Evolutionary conservation across 2,329 filamentous ascomycete species (phyloP), one percentile per base, ranked within the genome.

Genomic region (Nigrospora oryzae): DNA sequence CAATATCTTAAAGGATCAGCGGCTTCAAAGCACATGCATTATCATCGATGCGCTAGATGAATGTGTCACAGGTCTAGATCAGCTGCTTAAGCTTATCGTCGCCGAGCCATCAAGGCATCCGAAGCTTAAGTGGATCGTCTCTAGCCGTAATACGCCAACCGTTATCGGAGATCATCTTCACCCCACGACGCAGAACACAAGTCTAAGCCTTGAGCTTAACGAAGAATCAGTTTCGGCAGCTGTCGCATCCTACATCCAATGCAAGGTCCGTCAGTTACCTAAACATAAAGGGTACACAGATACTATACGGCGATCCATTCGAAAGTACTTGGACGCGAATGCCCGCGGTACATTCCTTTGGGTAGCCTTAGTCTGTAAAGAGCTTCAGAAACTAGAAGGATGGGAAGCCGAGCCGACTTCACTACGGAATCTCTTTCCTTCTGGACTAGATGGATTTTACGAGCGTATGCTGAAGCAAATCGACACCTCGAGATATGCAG

Each of bases 311-410:
- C n/a, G n/a, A n/a, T n/a, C n/a, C n/a, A n/a, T n/a, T n/a, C n/a
- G n/a, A n/a, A n/a, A n/a, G n/a, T n/a, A n/a, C 1, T 3, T 5
- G 0, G 63, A 70, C 30, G 61, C 65, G 11, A 49, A 64, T 19
- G n/a, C n/a, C n/a, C n/a, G n/a, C n/a, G 59, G 51, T 13, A 71
- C 66, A 0, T 70, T 70, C 43, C 63, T 73, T 30, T 71, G 65
- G 68, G 67, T 68, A 17, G 61, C 66, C 15, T 57, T 70, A 36
- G 65, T 67, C 11, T 66, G 56, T 45, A 45, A 65, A 50, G 47
- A 56, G 10, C 61, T 68, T 10, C 44, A 40, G 28, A 44, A 56
- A 2, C 19, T 23, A 43, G n/a, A n/a, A n/a, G n/a, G n/a, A n/a
- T n/a, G n/a, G n/a, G n/a, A n/a, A n/a, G n/a, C n/a, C n/a, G n/a